Evolutionary conservation across 202 grass and related monocot genomes (phyloP).

Genomic region (Hordeum pubiflorum): DNA sequence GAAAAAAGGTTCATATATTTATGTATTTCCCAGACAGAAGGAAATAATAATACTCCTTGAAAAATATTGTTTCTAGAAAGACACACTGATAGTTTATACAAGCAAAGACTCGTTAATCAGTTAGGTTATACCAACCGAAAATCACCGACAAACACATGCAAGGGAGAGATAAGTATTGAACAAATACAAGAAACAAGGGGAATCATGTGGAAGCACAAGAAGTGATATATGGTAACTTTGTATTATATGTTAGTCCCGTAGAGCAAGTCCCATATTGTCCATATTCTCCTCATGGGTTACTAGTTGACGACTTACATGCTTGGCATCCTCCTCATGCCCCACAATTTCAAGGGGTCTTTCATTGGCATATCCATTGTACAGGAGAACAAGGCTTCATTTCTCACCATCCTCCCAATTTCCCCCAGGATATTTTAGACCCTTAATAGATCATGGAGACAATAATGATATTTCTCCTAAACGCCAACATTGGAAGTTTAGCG

Average conservation of each 20-base stretch:
- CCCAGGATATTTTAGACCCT: neutral
- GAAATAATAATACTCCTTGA: slow-evolving; percentile 34
- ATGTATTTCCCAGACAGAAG: slow-evolving; percentile 27
- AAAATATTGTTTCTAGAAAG: slow-evolving; percentile 36
- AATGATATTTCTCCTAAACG: neutral
- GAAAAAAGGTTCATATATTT: neutral
- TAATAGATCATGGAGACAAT: neutral
- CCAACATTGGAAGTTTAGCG: neutral
- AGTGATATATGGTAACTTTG: neutral
- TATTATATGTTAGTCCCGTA: neutral
- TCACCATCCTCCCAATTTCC: neutral
- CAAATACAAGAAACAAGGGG: neutral
- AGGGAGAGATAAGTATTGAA: neutral
- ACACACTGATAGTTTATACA: slow-evolving; percentile 16
- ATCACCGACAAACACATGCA: neutral
- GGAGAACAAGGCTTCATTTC: neutral
- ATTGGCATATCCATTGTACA: neutral
- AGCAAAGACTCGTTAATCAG: slow-evolving; percentile 17
- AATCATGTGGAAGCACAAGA: neutral
- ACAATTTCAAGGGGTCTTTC: neutral
- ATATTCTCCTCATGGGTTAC: neutral
- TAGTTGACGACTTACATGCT: neutral
- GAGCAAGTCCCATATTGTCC: neutral
- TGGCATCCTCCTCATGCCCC: neutral
- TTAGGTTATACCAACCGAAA: slow-evolving; percentile 30